These are phyloP conservation scores for Marchantia paleacea DNA, from an alignment of 225 moss, liverwort and hornwort genomes.

Conservation along the genomic window DNA sequence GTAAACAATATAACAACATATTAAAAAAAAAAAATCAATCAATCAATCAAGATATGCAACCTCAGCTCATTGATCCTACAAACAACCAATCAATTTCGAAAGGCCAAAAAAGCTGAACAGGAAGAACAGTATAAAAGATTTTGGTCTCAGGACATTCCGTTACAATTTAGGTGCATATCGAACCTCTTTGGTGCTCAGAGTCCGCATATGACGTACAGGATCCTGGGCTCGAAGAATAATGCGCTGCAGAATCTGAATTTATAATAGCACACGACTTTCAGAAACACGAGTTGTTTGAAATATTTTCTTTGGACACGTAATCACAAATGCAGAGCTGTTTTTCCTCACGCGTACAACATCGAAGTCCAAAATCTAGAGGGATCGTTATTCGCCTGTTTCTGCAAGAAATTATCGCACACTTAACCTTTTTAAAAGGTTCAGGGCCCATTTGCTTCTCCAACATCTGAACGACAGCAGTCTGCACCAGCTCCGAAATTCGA, in stretches of 20 bases:
- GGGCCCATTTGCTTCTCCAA: conserved; percentile 99
- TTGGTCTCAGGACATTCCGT: too few relatives aligned
- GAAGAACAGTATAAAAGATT: not conserved
- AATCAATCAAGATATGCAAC: too few relatives aligned
- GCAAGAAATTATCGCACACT: too few relatives aligned
- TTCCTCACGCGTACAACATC: too few relatives aligned
- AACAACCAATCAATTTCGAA: not conserved
- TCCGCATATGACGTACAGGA: conserved; percentile 70
- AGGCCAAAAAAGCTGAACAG: not conserved
- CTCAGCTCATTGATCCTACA: not conserved
- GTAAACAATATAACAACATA: too few relatives aligned
- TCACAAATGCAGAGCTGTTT: not conserved
- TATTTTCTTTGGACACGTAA: not conserved
- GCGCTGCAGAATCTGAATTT: conserved; percentile 86
- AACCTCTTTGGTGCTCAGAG: conserved; percentile 90
- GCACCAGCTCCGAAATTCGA: conserved; percentile 20
- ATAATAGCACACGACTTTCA: not conserved
- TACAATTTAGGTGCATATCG: not conserved
- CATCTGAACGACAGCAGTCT: conserved; percentile 98
- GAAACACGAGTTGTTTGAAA: not conserved
- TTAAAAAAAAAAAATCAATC: too few relatives aligned
- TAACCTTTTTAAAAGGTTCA: conserved; percentile 90
- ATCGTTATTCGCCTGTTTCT: not conserved
- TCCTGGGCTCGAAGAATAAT: conserved; percentile 86
- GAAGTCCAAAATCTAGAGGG: not conserved